Base-by-base conservation (phyloP, 1,139 yeast species). In the Casaregolazyma lundiana region DNA sequence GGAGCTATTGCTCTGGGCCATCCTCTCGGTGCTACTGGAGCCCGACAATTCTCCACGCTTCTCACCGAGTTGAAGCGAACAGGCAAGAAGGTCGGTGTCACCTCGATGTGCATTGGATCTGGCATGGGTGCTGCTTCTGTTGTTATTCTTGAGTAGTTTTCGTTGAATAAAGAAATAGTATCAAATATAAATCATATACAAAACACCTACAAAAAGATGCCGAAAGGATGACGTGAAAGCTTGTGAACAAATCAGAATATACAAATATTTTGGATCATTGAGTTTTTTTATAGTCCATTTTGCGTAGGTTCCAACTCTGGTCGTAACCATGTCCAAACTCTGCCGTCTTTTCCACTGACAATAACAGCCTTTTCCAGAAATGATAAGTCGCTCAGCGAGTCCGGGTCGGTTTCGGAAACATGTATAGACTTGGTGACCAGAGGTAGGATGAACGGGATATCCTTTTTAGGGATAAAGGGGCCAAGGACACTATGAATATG, bases 121-220 rank as follows among this genome's bases (percentile, higher is more conserved):
- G 97, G 97, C 62, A 90, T 89, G 95, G 97, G 97, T 59, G 97
- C 97, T 45, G 97, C 97, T 47, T 84, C 94, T 22, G 72, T 89
- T 46, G 75, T 89, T 60, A 75, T 88, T 46, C 82, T 75, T 63
- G 97, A 87, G 70, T 82, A 64, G 50, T 21, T 30, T 24, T 6
- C 24, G 13, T 22, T 35, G 38, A 16, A 40, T 26, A 3, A 24
- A 26, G 13, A 26, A 13, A 26, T n/a, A n/a, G 13, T 24, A 15
- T 26, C 15, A 26, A n/a, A 17, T 34, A 19, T 34, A 34, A 16
- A 34, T 9, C 36, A 15, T 34, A 34, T 26, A 26, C 32, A 36
- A 19, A 19, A 35, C 3, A 36, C 26, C n/a, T 19, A 34, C 37
- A 4, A 6, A 18, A 19, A 19, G 11, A 19, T 18, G 24, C 22